Base-by-base conservation (phyloP, 768 basidiomycete genomes). In the Lactarius sanguifluus region DNA sequence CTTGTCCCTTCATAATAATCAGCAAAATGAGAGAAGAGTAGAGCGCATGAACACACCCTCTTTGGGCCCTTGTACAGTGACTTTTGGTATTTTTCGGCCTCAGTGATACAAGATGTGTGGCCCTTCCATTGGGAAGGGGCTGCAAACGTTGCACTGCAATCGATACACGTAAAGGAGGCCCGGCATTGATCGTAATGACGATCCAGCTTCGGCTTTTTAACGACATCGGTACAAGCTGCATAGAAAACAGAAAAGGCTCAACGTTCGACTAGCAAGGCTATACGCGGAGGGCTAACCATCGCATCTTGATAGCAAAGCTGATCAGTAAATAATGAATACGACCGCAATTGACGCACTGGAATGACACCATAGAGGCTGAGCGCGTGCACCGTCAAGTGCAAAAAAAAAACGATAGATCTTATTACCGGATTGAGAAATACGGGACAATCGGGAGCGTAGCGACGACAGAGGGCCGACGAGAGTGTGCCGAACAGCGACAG, bases 51-150 rank as follows among this genome's bases (percentile, higher is more conserved):
- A 75, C 77, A 64, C 52, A 82, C 82, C 77, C 66, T 81, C 79
- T 90, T 91, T 1, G 86, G 83, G 10, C 91, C 93, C 73, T 90
- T 93, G 75, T 94, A 96, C 64, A 95, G 74, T 59, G 82, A 79
- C 76, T 93, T 93, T 79, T 97, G 86, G 73, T 97, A 96, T 75
- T 96, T 97, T 76, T 97, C 92, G 3, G 92, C 95, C 77, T 97
- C 95, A 67, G 83, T 87, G 54, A 97, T 87, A 75, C 95, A 97
- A 36, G 84, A 80, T 12, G 90, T 95, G 74, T 97, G 91, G 0
- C 77, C 79, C 76, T 92, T 94, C 81, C 87, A 96, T 66, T 94
- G 86, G 10, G 81, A 80, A 3, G 92, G 91, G 8, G 83, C 82
- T 30, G 84, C 79, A 77, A 96, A 97, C 0, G 91, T 90, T 59